These are phyloP conservation scores for Gossypium longicalyx DNA, from an alignment of 345 rosid genomes.

Conservation along the genomic window DNA sequence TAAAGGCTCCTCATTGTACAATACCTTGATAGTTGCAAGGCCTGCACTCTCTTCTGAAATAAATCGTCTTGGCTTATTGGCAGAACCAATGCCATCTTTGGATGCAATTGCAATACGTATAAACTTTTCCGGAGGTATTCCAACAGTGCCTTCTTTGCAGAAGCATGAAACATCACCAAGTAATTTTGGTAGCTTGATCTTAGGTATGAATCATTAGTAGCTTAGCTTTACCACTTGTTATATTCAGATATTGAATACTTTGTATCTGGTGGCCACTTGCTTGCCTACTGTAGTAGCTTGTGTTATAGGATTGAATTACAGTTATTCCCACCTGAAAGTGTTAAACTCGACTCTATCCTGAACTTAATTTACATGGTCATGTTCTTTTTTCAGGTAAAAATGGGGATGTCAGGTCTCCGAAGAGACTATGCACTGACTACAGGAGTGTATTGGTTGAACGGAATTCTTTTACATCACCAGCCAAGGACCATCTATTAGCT, in stretches of 20 bases:
- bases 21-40: conserved; percentile 84
- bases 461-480: conserved; percentile 69
- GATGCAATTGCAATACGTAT: conserved; percentile 76
- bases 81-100: conserved; percentile 83
- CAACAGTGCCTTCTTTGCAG: conserved; percentile 37
- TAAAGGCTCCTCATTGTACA: conserved; percentile 95
- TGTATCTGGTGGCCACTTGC: neutral
- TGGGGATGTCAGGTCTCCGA: conserved; percentile 79
- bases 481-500: conserved; percentile 65
- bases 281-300: neutral
- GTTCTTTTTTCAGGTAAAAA: conserved; percentile 58
- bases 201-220: conserved; percentile 5
- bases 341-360: neutral
- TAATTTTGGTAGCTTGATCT: conserved; percentile 19
- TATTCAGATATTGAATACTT: neutral
- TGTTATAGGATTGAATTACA: neutral
- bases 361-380: neutral
- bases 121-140: conserved; percentile 45
- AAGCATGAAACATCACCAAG: conserved; percentile 58
- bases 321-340: neutral
- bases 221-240: neutral
- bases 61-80: conserved; percentile 59
- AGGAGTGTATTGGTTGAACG: conserved; percentile 92
- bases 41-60: conserved; percentile 64
- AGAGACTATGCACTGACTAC: conserved; percentile 55